Evolutionary conservation across 129 eudicot species (phyloP), one percentile per base, ranked within the genome.

Genomic region (Artemisia argyi): DNA sequence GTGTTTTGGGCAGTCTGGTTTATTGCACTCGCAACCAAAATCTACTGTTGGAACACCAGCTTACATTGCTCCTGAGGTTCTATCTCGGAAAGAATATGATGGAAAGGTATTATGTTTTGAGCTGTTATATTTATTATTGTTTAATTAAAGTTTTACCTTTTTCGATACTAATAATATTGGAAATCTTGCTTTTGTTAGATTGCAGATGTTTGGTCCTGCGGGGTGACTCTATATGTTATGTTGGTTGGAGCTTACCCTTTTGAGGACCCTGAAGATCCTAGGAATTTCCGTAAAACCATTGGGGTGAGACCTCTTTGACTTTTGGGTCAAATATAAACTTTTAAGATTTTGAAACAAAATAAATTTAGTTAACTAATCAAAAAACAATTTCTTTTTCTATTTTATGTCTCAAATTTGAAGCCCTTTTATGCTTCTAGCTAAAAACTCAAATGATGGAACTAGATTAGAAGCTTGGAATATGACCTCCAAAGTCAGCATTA

Each of bases 21-120:
- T 91, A 74, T 84, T 84, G 81, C 96, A 91, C 69, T 88, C 97
- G 11, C 89, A 87, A 76, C 96, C 97, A 61, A 91, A 91, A 76
- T 91, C 97, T 16, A 86, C 96, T 12, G 97, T 91, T 11, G 97
- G 97, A 64, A 91, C 97, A 12, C 97, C 97, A 9, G 97, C 97
- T 35, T 91, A 91, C 78, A 91, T 91, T 74, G 96, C 96, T 67
- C 97, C 97, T 1, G 97, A 91, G 82, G 90, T 91, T n/a, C 81
- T 91, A 32, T 88, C 97, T 22, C 78, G 88, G 54, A 84, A 85
- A 81, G 97, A 91, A 86, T 88, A 91, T 71, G 97, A 91, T 58
- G 97, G 97, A 12, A 91, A 91, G 96, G 97, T 88, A 86, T 46
- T 58, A 48, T 65, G 22, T 22, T 65, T 72, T 55, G 3, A 19